Evolutionary conservation across 495 filamentous ascomycete genomes (phyloP).

Genomic region (Thermothielavioides terrestris): DNA sequence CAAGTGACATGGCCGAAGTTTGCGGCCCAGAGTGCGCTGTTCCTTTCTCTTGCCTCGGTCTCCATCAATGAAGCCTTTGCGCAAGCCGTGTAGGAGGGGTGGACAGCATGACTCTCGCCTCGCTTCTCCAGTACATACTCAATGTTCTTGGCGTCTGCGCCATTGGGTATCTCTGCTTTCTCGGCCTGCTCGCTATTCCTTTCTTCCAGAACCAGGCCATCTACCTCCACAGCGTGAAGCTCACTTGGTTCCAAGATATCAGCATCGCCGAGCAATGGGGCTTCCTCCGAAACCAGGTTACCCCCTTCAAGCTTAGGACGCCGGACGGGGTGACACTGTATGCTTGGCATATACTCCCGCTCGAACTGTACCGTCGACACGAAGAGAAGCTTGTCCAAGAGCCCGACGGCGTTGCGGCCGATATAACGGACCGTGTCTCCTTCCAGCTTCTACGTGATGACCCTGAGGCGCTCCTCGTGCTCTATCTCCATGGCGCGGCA

Average conservation of each 20-base stretch:
- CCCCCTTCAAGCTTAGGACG: constrained; percentile 52
- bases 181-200: constrained; percentile 38
- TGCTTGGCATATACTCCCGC: constrained; percentile 62
- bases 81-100: too few relatives aligned
- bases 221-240: constrained; percentile 64
- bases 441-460: constrained; percentile 52
- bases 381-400: constrained; percentile 43
- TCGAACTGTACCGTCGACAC: constrained; percentile 50
- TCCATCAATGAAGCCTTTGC: too few relatives aligned
- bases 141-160: constrained; percentile 25
- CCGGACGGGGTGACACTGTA: constrained; percentile 49
- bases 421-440: constrained; percentile 42
- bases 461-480: constrained; percentile 48
- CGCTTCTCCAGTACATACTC: not conserved
- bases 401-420: constrained; percentile 32
- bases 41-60: too few relatives aligned
- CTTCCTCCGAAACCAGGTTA: constrained; percentile 68
- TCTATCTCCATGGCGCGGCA: constrained; percentile 50
- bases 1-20: too few relatives aligned
- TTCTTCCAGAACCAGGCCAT: constrained; percentile 38
- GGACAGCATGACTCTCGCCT: not conserved
- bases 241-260: constrained; percentile 53
- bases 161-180: constrained; percentile 31
- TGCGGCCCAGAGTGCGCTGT: too few relatives aligned
- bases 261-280: constrained; percentile 68